Evolutionary conservation across 1,284 basidiomycete species (phyloP), one percentile per base, ranked within the genome.

Genomic region (Butyriboletus appendiculatus): DNA sequence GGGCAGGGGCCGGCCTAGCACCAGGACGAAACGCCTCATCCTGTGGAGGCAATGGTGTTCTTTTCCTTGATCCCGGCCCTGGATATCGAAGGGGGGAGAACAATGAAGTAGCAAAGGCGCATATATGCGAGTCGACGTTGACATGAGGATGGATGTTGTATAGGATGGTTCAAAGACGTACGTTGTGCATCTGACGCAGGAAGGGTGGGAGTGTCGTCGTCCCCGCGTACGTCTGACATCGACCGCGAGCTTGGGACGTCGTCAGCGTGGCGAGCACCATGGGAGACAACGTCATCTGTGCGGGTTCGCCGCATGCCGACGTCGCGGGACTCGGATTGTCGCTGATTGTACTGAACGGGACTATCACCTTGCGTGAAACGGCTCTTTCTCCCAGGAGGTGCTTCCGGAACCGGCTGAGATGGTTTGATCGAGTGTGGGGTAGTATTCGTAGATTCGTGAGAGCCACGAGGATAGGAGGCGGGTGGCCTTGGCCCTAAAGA

Each of bases 401-500:
- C 41, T 55, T 64, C 66, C 8, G 39, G 51, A 9, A 46, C 38
- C 7, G 62, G 37, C 22, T 62, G 67, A 28, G 49, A 42, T 10
- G 54, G 46, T 48, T 70, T 72, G 62, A 42, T 48, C 37, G 57
- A 42, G 14, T 50, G 42, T 16, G 48, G 55, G 1, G 53, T 34
- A 30, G 52, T 30, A 15, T 42, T 56, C 5, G 50, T 50, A 2
- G 62, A 48, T 51, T 67, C 58, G 53, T 66, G 68, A 46, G 58
- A 53, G 48, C 67, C 62, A 52, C 67, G 68, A 51, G 58, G 49
- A 48, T 68, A 59, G 43, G 58, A 66, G 28, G 57, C 35, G 9
- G 78, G 75, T 38, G 81, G 81, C 65, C 79, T 77, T 60, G 73
- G 74, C 73, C 84, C 84, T 86, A 78, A 75, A 76, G 69, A 76